Evolutionary conservation across 768 basidiomycete species (phyloP).

Genomic region (Amanita rubescens): DNA sequence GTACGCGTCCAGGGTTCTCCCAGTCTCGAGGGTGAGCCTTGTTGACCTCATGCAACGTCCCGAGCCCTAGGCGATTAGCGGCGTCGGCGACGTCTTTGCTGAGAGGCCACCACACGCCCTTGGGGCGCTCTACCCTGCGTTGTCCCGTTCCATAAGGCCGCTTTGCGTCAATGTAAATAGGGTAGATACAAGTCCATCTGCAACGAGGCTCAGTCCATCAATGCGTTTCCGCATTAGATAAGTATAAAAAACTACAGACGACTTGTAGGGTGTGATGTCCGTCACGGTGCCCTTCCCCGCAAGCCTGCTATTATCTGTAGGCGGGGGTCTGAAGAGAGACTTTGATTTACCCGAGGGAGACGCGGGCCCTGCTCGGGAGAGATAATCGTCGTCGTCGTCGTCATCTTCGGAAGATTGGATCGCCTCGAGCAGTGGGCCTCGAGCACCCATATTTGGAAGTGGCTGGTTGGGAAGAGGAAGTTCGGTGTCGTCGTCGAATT

Average conservation of each 20-base stretch:
- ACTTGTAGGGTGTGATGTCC: constrained; percentile 80
- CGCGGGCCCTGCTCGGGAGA: constrained; percentile 45
- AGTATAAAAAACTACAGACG: constrained; percentile 37
- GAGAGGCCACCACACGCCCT: constrained; percentile 91
- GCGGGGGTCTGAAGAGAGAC: constrained; percentile 17
- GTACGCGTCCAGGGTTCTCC: constrained; percentile 95
- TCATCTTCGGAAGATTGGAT: constrained; percentile 48
- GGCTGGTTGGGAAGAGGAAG: constrained; percentile 68
- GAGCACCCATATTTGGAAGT: constrained; percentile 57
- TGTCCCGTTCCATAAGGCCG: constrained; percentile 78
- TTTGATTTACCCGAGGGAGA: constrained; percentile 33
- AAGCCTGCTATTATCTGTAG: constrained; percentile 18
- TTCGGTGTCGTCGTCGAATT: constrained; percentile 94
- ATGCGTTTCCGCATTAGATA: constrained; percentile 8
- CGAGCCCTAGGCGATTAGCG: constrained; percentile 65
- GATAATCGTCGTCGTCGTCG: constrained; percentile 29
- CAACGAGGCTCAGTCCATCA: constrained; percentile 13
- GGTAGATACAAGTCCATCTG: constrained; percentile 96
- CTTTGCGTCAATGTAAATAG: constrained; percentile 95
- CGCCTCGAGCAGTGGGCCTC: constrained; percentile 76
- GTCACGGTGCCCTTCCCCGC: constrained; percentile 37
- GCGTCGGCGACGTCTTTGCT: constrained; percentile 91
- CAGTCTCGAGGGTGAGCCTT: constrained; percentile 94
- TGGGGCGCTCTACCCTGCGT: constrained; percentile 70
- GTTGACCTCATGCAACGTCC: constrained; percentile 80